Conservation (phyloP, 2,329 filamentous ascomycete genomes). For the Colletotrichum higginsianum region DNA sequence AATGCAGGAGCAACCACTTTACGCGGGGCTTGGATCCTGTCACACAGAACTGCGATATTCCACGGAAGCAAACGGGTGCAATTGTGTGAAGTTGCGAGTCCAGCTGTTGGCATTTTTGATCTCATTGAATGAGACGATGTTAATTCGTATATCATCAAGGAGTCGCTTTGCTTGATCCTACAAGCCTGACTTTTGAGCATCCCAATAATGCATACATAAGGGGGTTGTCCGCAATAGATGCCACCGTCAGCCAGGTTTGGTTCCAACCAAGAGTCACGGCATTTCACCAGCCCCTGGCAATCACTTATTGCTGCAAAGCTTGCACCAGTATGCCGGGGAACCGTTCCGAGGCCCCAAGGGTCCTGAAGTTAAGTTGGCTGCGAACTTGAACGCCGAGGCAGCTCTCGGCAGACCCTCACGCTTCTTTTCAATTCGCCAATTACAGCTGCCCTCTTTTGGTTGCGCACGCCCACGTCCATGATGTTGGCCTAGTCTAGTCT, state of each 20-base stretch:
- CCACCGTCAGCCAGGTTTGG: conserved; percentile 1
- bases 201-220: conserved; percentile 2
- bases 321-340: conserved; percentile 2
- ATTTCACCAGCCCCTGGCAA: conserved; percentile 17
- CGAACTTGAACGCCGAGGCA: conserved; percentile 9
- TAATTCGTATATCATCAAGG: neutral
- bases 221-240: neutral
- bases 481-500: neutral
- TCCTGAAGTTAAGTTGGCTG: conserved; percentile 1
- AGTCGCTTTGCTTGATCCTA: neutral
- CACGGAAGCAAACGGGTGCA: neutral
- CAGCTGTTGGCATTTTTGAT: neutral
- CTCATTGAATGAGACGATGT: neutral
- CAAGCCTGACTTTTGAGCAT: neutral
- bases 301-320: conserved; percentile 1
- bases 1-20: conserved; percentile 42
- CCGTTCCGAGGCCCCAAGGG: conserved; percentile 10
- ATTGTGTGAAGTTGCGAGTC: neutral
- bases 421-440: conserved; percentile 16
- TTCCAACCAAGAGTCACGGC: conserved; percentile 6
- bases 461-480: neutral
- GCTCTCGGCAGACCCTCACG: neutral
- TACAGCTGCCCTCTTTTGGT: neutral
- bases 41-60: conserved; percentile 4
- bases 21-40: neutral